Evolutionary conservation across 345 rosid genomes (phyloP).

Genomic region (Citrus glauca): DNA sequence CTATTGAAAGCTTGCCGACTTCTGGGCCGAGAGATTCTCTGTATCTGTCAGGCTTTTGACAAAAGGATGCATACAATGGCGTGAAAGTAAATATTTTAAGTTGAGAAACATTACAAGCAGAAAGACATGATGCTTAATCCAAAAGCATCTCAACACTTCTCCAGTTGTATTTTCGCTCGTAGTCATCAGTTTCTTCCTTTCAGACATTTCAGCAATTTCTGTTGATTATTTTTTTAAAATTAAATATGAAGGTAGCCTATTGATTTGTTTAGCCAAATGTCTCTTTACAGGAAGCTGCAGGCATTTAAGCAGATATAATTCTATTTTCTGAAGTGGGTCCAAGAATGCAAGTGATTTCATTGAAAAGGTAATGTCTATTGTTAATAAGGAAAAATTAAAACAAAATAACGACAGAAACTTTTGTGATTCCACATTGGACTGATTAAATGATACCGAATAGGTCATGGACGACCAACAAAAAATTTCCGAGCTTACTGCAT

Average conservation of each 20-base stretch:
- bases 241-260: neutral
- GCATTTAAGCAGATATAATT: neutral
- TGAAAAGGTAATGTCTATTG: neutral
- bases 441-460: neutral
- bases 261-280: neutral
- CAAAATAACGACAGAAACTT: neutral
- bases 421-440: neutral
- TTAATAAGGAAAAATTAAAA: neutral
- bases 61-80: neutral
- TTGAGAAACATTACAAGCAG: neutral
- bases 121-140: neutral
- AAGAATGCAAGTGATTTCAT: neutral
- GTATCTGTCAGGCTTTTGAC: neutral
- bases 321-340: neutral
- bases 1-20: neutral
- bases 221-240: neutral
- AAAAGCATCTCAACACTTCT: neutral
- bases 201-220: neutral
- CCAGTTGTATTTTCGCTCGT: neutral
- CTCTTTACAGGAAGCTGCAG: neutral
- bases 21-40: neutral
- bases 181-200: neutral
- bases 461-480: neutral
- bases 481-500: neutral
- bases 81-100: neutral